phyloP scores from a whole-genome alignment of 2,329 filamentous ascomycete species.

The Spiromastix sp. region DNA sequence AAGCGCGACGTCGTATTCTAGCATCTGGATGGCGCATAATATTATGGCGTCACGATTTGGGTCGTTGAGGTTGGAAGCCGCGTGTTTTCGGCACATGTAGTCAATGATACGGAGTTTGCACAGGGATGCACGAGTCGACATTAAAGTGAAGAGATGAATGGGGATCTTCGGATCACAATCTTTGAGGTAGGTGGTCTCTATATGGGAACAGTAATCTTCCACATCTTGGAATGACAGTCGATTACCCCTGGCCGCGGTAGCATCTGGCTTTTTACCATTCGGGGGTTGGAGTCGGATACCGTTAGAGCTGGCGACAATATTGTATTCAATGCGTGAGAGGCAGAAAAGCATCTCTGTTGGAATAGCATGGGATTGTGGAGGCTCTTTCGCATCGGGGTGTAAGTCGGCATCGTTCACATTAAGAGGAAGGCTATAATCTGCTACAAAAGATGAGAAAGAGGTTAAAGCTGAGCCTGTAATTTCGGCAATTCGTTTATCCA shows the following conservation, averaged over 20 bases:
- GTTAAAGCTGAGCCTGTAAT: slow-evolving; percentile 1
- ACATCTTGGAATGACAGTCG: too few relatives aligned
- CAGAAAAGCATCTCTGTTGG: slow-evolving; percentile 35
- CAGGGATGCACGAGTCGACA: not conserved
- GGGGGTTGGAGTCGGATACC: not conserved
- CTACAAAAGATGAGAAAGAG: too few relatives aligned
- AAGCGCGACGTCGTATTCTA: not conserved
- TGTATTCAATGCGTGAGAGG: slow-evolving; percentile 34
- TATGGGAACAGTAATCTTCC: not conserved
- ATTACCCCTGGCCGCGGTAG: not conserved
- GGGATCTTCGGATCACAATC: not conserved
- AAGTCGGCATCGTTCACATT: slow-evolving; percentile 36
- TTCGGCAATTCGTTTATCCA: slow-evolving; percentile 59
- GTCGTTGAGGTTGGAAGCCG: not conserved
- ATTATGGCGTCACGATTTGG: too few relatives aligned
- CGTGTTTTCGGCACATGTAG: not conserved
- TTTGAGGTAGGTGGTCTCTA: not conserved
- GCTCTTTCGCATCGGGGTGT: slow-evolving; percentile 26
- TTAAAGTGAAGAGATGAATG: not conserved
- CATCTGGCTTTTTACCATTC: not conserved
- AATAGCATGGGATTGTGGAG: slow-evolving; percentile 18
- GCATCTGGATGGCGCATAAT: not conserved
- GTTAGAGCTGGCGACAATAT: slow-evolving; percentile 28
- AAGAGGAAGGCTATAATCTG: slow-evolving; percentile 31
- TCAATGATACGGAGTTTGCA: not conserved